Base-by-base conservation (phyloP, 2,329 filamentous ascomycete species). In the Cladosporium colombiae region DNA sequence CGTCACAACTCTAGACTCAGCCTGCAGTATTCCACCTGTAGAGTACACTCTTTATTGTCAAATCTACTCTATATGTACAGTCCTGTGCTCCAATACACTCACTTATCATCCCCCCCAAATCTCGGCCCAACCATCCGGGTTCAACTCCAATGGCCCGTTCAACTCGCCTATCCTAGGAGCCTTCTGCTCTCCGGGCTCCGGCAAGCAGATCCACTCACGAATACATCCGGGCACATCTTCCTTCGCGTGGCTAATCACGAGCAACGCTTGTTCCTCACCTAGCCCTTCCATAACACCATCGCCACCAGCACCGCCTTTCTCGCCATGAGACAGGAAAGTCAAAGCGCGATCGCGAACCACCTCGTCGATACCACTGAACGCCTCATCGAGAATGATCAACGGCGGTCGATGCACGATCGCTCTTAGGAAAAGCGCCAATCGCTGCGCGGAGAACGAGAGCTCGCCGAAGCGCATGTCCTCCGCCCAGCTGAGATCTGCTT, bases 221-320 rank as follows among this genome's bases (percentile, higher is more conserved):
- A 97, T 86, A 70, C 89, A 89, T 59, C 89, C 88, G 0, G 95
- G 95, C 11, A 98, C 91, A 78, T 99, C 95, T 72, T 97, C 93
- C 68, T 88, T 89, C 67, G 94, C 84, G 79, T 99, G 95, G 68
- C 92, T 95, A 67, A 98, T 94, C 69, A 93, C 92, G n/a, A 98
- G 85, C 63, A 99, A 80, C 0, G 93, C 93, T 78, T 98, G 94
- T 25, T 86, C 78, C 0, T 87, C 81, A 1, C 84, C 83, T 65
- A 97, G 78, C 0, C 92, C 92, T 0, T 73, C 74, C 5, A 94
- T 79, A 25, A 78, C 81, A 1, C 87, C 81, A 1, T 76, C 74
- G 0, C 81, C 23, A 31, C 18, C 50, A 31, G 6, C 1, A 18
- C 21, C 21, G 11, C 50, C 59, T 23, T 67, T 71, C 67, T 83